Percentiles rank a stretch among this genome's conserved stretches.
phyloP scores from a whole-genome alignment of 225 moss, liverwort and hornwort species.

The Anthoceros angustus region DNA sequence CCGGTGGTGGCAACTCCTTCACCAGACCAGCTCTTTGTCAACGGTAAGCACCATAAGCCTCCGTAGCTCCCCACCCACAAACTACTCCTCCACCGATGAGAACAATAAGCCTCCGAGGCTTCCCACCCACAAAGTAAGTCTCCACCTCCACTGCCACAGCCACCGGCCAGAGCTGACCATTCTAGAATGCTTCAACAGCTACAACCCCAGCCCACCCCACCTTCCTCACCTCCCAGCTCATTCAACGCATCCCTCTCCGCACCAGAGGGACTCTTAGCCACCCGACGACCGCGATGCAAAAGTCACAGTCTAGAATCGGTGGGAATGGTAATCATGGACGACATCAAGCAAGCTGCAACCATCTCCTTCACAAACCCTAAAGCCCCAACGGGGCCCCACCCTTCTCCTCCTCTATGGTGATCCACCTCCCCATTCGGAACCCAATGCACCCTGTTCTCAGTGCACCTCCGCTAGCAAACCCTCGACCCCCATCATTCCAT shows the following conservation, averaged over 20 bases:
- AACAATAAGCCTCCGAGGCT: no score
- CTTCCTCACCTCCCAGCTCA: constrained; percentile 65
- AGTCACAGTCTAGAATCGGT: constrained; percentile 67
- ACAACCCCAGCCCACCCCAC: constrained; percentile 56
- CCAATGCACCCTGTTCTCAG: constrained; percentile 49
- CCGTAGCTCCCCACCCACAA: constrained; percentile 52
- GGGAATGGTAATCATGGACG: constrained; percentile 39
- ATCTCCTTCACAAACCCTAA: constrained; percentile 73
- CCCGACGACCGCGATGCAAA: constrained; percentile 52
- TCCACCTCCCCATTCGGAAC: constrained; percentile 44
- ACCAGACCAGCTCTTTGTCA: constrained; percentile 60
- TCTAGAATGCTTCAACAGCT: constrained; percentile 73
- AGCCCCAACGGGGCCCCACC: constrained; percentile 42
- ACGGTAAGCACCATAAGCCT: constrained; percentile 61
- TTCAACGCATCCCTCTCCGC: constrained; percentile 51
- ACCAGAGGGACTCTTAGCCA: constrained; percentile 47
- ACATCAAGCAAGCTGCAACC: constrained; percentile 66
- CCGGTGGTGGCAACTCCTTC: constrained; percentile 52
- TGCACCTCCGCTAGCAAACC: constrained; percentile 11
- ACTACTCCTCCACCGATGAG: constrained; percentile 82
- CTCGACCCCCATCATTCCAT: constrained; percentile 28
- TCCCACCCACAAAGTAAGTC: no score
- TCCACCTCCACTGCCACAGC: constrained; percentile 28
- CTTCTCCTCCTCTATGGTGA: constrained; percentile 28
- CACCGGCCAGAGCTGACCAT: constrained; percentile 62